phyloP scores from a whole-genome alignment of 2,329 filamentous ascomycete species.

The Achaetomium macrosporum region DNA sequence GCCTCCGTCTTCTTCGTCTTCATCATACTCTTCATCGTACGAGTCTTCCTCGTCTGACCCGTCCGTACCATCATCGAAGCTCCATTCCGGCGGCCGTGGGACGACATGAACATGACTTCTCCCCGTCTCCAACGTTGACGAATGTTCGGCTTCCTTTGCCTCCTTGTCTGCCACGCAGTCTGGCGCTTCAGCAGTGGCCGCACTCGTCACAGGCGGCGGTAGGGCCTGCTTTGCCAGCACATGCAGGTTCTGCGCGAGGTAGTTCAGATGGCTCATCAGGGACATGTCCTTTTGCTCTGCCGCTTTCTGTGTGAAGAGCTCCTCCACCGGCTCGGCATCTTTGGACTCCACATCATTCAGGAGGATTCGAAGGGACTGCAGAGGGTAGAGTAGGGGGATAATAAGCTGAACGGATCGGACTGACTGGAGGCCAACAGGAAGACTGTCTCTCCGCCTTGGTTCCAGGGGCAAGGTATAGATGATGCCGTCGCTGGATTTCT shows the following conservation, averaged over 20 bases:
- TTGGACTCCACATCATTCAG: constrained; percentile 57
- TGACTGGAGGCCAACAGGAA: constrained; percentile 55
- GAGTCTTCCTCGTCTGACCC: constrained; percentile 44
- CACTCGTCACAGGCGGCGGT: constrained; percentile 17
- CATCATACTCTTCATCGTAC: constrained; percentile 39
- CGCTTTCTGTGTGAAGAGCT: constrained; percentile 56
- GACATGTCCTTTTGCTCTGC: constrained; percentile 53
- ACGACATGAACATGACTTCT: constrained; percentile 65
- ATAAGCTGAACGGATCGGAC: constrained; percentile 62
- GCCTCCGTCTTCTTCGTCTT: constrained; percentile 40
- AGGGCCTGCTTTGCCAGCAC: constrained; percentile 53
- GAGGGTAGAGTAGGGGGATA: constrained; percentile 65
- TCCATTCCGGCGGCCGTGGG: constrained; percentile 73
- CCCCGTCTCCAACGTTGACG: constrained; percentile 35
- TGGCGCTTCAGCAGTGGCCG: constrained; percentile 18
- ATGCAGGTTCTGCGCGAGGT: constrained; percentile 65
- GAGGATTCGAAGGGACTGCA: constrained; percentile 60
- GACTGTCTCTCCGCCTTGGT: constrained; percentile 52
- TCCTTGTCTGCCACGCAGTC: constrained; percentile 18
- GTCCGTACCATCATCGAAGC: constrained; percentile 39
- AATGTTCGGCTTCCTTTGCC: constrained; percentile 22
- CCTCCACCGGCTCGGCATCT: constrained; percentile 59
- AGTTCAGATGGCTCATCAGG: constrained; percentile 70
- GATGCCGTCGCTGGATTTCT: constrained; percentile 63
- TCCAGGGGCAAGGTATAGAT: constrained; percentile 67